Evolutionary conservation across 495 filamentous ascomycete species (phyloP).

Genomic region (Geopyxis carbonaria): DNA sequence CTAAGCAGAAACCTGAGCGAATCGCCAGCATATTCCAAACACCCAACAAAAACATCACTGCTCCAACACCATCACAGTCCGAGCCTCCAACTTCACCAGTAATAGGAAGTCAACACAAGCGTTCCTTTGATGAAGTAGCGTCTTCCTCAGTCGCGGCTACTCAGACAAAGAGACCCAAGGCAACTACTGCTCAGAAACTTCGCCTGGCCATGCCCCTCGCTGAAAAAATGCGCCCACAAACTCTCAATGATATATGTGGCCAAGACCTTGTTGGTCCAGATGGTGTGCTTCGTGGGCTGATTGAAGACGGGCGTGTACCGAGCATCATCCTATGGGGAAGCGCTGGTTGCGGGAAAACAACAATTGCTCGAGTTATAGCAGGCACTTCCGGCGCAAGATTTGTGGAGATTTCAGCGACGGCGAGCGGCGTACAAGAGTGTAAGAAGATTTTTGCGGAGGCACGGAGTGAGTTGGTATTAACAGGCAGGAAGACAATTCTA

Average conservation of each 20-base stretch:
- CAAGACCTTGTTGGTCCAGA: conserved; percentile 77
- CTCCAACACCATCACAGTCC: neutral
- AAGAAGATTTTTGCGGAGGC: conserved; percentile 89
- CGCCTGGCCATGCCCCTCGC: conserved; percentile 67
- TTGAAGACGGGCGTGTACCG: conserved; percentile 71
- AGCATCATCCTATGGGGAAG: conserved; percentile 93
- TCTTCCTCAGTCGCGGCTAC: conserved; percentile 3
- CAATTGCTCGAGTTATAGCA: conserved; percentile 88
- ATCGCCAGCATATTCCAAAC: conserved; percentile 6
- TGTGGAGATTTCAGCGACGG: conserved; percentile 91
- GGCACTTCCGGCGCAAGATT: conserved; percentile 63
- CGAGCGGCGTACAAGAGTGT: conserved; percentile 73
- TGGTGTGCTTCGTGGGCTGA: conserved; percentile 74
- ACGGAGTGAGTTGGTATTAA: conserved; percentile 60
- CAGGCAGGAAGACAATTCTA: conserved; percentile 74
- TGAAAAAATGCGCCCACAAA: conserved; percentile 79
- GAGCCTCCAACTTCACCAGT: conserved; percentile 9
- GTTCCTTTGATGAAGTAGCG: neutral
- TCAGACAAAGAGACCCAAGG: conserved; percentile 43
- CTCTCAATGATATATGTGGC: conserved; percentile 71
- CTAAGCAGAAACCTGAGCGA: neutral
- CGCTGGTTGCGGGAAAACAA: conserved; percentile 89
- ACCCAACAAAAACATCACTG: conserved; percentile 4
- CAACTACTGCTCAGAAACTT: conserved; percentile 34
- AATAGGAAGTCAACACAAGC: conserved; percentile 1